Conservation (phyloP, 1,284 basidiomycete genomes). For the Cystobasidium pallidum region DNA sequence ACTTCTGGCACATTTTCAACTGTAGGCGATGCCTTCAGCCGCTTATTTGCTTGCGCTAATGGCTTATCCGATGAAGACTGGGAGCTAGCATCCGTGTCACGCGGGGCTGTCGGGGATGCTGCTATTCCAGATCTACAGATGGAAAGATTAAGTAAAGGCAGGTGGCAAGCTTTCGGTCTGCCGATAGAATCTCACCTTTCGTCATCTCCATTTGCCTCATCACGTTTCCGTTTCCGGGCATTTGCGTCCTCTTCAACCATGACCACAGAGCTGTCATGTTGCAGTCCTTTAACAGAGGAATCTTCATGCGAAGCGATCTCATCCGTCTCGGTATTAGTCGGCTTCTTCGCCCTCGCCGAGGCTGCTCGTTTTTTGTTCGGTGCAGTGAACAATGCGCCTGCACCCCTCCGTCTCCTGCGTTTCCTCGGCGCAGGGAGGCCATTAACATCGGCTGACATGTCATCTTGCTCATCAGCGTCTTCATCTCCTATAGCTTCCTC, state of each 20-base stretch:
- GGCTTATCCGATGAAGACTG: conserved; percentile 22
- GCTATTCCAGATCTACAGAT: neutral
- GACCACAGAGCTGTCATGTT: neutral
- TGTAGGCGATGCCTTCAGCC: conserved; percentile 8
- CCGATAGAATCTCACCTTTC: conserved; percentile 10
- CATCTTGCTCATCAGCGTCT: conserved; percentile 26
- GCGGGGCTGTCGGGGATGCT: conserved; percentile 6
- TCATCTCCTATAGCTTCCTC: conserved; percentile 23
- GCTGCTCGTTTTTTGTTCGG: conserved; percentile 4
- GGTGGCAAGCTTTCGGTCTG: too few relatives aligned
- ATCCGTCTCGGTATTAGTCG: conserved; percentile 16
- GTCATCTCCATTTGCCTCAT: conserved; percentile 5
- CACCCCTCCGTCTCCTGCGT: conserved; percentile 5
- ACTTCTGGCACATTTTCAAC: neutral
- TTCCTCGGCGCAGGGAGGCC: neutral
- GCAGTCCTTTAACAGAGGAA: neutral
- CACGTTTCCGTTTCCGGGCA: conserved; percentile 24
- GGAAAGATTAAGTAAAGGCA: too few relatives aligned
- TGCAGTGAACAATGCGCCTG: conserved; percentile 18
- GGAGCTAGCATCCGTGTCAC: conserved; percentile 18
- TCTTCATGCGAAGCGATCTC: neutral
- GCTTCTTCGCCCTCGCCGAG: neutral
- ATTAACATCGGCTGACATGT: conserved; percentile 10
- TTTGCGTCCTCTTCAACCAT: conserved; percentile 3
- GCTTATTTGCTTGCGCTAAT: conserved; percentile 26